phyloP scores from a whole-genome alignment of 2,329 filamentous ascomycete genomes.

The Fulvia fulva region DNA sequence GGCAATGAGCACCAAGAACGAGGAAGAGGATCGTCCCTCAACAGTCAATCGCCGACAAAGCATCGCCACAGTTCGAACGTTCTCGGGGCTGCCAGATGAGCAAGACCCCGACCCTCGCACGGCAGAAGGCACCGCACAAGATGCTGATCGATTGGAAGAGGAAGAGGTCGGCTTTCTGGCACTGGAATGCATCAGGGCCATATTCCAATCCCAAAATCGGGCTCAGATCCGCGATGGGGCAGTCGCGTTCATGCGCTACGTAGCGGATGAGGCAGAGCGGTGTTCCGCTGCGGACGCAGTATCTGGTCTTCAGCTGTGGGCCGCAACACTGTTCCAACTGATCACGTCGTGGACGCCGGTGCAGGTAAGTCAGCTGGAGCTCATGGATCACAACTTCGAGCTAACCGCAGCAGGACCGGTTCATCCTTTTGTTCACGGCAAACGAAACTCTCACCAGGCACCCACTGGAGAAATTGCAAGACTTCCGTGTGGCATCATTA shows the following conservation, averaged over 20 bases:
- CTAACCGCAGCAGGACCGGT: constrained; percentile 58
- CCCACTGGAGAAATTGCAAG: constrained; percentile 57
- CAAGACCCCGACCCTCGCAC: constrained; percentile 60
- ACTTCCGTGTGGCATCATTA: constrained; percentile 66
- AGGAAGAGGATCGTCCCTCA: constrained; percentile 63
- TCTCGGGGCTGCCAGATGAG: constrained; percentile 50
- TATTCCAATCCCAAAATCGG: constrained; percentile 78
- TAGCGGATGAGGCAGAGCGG: constrained; percentile 40
- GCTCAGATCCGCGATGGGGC: constrained; percentile 78
- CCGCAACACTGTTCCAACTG: constrained; percentile 74
- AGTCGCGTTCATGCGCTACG: constrained; percentile 67
- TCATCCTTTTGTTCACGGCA: constrained; percentile 77
- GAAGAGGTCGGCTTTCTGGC: constrained; percentile 82
- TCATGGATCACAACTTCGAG: neutral
- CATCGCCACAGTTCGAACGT: constrained; percentile 71
- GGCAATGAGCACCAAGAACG: constrained; percentile 61
- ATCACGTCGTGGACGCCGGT: constrained; percentile 86
- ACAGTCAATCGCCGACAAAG: constrained; percentile 67
- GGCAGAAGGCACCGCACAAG: constrained; percentile 74
- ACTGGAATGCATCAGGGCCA: constrained; percentile 78
- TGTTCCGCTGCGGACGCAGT: constrained; percentile 6
- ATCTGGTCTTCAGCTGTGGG: constrained; percentile 57
- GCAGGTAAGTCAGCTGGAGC: constrained; percentile 44
- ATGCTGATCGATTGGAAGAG: constrained; percentile 85
- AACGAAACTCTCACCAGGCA: constrained; percentile 71